Evolutionary conservation across 2,329 filamentous ascomycete genomes (phyloP).

Genomic region (Ceratocystis destructans): DNA sequence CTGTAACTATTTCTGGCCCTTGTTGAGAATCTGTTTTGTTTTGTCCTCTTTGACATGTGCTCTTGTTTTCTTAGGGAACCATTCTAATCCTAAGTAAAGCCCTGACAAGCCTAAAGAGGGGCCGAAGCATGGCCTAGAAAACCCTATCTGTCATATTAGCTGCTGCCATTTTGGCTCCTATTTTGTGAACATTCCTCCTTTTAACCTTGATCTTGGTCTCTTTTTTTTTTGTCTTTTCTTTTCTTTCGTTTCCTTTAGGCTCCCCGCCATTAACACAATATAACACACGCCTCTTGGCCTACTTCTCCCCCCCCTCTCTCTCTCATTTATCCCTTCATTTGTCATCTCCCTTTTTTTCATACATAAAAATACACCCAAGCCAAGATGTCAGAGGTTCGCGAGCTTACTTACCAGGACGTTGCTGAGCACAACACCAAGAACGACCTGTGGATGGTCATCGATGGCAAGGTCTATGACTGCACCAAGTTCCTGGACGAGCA

Average conservation of each 20-base stretch:
- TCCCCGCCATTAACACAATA: too few relatives aligned
- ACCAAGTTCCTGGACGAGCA: constrained; percentile 93
- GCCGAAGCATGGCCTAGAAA: neutral
- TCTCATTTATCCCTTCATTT: constrained; percentile 10
- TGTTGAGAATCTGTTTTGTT: neutral
- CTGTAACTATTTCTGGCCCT: too few relatives aligned
- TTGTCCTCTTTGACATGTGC: neutral
- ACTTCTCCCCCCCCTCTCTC: neutral
- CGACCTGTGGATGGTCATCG: constrained; percentile 80
- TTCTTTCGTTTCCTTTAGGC: neutral
- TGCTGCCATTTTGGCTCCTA: neutral
- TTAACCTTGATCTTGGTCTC: neutral
- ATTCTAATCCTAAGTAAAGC: neutral
- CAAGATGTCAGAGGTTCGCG: constrained; percentile 27
- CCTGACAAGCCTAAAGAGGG: too few relatives aligned
- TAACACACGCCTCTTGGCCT: too few relatives aligned
- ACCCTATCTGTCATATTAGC: constrained; percentile 2
- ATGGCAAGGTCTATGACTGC: constrained; percentile 92
- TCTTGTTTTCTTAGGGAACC: neutral
- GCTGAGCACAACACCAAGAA: constrained; percentile 83
- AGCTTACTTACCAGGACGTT: constrained; percentile 68
- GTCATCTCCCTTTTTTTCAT: constrained; percentile 4
- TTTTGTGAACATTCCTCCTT: neutral
- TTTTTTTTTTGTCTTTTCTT: neutral
- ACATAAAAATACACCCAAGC: constrained; percentile 4